Percentiles rank a stretch among this genome's conserved stretches.
phyloP scores from a whole-genome alignment of 2,329 filamentous ascomycete species.

The Fusarium nanum region DNA sequence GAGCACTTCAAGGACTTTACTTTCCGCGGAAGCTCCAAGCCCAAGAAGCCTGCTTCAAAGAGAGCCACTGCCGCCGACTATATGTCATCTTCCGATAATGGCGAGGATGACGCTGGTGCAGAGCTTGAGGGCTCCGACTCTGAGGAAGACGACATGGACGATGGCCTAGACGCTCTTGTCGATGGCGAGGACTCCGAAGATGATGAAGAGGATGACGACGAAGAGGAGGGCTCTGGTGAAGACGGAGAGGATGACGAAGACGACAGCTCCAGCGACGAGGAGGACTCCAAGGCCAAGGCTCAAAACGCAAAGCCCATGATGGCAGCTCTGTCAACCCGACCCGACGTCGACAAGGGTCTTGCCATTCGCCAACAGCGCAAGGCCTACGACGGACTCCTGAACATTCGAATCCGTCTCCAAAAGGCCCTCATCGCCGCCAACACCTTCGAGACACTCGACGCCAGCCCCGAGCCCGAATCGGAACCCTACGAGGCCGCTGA shows the following conservation, averaged over 20 bases:
- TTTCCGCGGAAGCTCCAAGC: constrained; percentile 69
- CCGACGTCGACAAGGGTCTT: constrained; percentile 83
- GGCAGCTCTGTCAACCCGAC: constrained; percentile 48
- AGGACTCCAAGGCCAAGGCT: constrained; percentile 42
- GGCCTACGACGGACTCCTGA: constrained; percentile 88
- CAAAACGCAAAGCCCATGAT: constrained; percentile 51
- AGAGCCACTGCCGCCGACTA: constrained; percentile 68
- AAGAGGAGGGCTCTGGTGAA: constrained; percentile 52
- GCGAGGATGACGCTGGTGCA: constrained; percentile 53
- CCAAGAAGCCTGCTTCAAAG: constrained; percentile 53
- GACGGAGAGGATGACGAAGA: constrained; percentile 54
- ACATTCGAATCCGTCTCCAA: constrained; percentile 91
- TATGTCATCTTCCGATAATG: constrained; percentile 61
- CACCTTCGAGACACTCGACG: constrained; percentile 67
- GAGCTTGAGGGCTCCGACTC: constrained; percentile 54
- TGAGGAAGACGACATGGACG: constrained; percentile 54
- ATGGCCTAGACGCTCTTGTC: constrained; percentile 52
- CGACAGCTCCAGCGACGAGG: constrained; percentile 53
- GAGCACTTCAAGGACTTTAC: constrained; percentile 82
- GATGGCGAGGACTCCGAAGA: constrained; percentile 51
- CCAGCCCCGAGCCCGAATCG: constrained; percentile 52
- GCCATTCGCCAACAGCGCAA: constrained; percentile 89
- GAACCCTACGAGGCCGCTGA: constrained; percentile 81
- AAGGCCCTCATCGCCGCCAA: constrained; percentile 89
- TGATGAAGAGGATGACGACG: constrained; percentile 51